Evolutionary conservation across 345 rosid genomes (phyloP), one percentile per base, ranked within the genome.

Genomic region (Populus deltoides): DNA sequence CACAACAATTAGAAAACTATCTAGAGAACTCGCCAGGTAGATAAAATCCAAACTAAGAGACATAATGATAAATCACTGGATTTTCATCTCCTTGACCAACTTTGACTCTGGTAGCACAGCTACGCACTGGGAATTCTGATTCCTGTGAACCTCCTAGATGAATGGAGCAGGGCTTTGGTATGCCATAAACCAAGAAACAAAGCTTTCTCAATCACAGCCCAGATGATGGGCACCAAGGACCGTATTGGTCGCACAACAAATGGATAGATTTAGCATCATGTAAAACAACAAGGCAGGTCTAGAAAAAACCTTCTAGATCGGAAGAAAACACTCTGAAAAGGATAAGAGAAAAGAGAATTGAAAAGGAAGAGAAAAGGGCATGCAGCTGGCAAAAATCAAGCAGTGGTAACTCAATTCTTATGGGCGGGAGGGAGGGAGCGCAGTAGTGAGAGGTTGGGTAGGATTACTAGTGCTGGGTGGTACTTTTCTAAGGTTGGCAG

Each of bases 401-500:
- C 62, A 11, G 4, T 57, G 10, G 12, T 1, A 57, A 4, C 62
- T 2, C 62, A 57, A n/a, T 57, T 22, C 13, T 57, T 57, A n/a
- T 41, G 62, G 62, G 12, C 13, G 22, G 62, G 3, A 57, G 62
- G 27, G 62, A 22, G 62, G 25, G 29, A 10, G 47, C n/a, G 29
- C 29, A 0, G 63, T 10, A 0, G 63, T 57, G 63, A 57, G 62
- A 55, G 63, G 24, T 57, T 74, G 70, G n/a, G 55, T 74, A 41
- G 70, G 77, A 62, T 62, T 61, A 1, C 70, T 4, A 6, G 8
- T 17, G 59, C 70, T 41, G 38, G 70, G 59, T 24, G 77, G 77
- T 62, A 25, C 16, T n/a, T 7, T 74, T 74, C 77, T 25, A 8
- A 74, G 69, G 55, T 53, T 74, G 29, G 77, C 69, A 25, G 8